phyloP scores from a whole-genome alignment of 2,329 filamentous ascomycete genomes.

The Botrytis hyacinthi region DNA sequence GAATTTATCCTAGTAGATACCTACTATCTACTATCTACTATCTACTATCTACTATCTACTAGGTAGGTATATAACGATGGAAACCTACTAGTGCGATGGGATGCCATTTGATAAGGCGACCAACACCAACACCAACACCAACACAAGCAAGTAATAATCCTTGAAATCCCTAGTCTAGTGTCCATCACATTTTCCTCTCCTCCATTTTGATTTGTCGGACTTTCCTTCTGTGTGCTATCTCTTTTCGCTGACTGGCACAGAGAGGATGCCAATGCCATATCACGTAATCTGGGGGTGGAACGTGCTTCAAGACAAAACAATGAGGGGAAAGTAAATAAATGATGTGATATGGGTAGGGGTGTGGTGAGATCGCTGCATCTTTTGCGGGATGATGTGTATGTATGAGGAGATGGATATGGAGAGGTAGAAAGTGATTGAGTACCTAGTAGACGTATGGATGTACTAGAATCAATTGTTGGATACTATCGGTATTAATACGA shows the following conservation, averaged over 20 bases:
- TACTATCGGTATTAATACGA: background rate
- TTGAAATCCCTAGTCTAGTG: background rate
- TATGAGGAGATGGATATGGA: background rate
- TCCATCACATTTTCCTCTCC: background rate
- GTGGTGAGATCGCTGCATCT: background rate
- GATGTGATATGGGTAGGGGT: slow-evolving; percentile 6
- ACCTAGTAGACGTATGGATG: too few relatives aligned
- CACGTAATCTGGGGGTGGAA: slow-evolving; percentile 6
- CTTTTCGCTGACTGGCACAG: background rate
- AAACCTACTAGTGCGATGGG: too few relatives aligned
- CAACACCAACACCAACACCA: background rate
- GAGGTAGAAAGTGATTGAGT: background rate
- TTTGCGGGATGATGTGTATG: background rate
- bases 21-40: too few relatives aligned
- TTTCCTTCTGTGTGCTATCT: too few relatives aligned
- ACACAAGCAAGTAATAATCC: background rate
- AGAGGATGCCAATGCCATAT: background rate
- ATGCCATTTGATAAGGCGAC: too few relatives aligned
- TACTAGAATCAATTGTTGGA: background rate
- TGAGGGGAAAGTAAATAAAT: slow-evolving; percentile 12
- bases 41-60: too few relatives aligned
- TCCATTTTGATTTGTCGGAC: background rate
- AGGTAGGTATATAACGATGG: too few relatives aligned
- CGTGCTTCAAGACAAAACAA: slow-evolving; percentile 16
- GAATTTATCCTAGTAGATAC: background rate